Percentiles rank a stretch among this genome's conserved stretches.
Conservation (phyloP, 1,284 basidiomycete genomes). For the Volvariella volvacea region DNA sequence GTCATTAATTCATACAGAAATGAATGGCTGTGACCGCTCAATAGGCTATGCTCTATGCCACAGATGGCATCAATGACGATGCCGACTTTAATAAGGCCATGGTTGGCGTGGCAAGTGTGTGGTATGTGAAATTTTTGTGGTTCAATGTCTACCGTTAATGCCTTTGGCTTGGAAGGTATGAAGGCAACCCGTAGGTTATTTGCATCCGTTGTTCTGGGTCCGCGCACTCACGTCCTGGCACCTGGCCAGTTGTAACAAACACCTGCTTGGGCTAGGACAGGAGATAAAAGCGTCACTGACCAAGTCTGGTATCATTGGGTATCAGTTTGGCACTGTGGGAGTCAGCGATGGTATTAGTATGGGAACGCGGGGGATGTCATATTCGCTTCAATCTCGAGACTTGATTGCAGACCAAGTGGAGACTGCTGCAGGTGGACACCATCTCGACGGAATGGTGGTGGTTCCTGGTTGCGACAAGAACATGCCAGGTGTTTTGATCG, state of each 20-base stretch:
- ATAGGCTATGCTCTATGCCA: constrained; percentile 95
- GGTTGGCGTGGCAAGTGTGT: constrained; percentile 93
- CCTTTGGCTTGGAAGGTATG: constrained; percentile 53
- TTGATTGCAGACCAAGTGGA: constrained; percentile 97
- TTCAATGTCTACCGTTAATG: no score
- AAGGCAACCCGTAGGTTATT: constrained; percentile 75
- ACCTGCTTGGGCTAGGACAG: constrained; percentile 85
- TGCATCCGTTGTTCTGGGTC: not conserved
- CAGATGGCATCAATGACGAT: constrained; percentile 76
- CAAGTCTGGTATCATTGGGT: constrained; percentile 78
- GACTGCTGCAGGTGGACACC: constrained; percentile 94
- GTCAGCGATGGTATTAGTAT: constrained; percentile 98
- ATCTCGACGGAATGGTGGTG: constrained; percentile 97
- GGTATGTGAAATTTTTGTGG: constrained; percentile 39
- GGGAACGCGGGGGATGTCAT: constrained; percentile 90
- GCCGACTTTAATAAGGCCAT: constrained; percentile 89
- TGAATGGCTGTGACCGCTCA: constrained; percentile 6
- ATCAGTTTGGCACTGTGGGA: constrained; percentile 96
- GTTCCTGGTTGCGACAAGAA: constrained; percentile 98
- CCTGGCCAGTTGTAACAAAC: constrained; percentile 76
- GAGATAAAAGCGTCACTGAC: constrained; percentile 78
- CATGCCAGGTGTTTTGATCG: constrained; percentile 95
- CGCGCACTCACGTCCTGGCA: constrained; percentile 3
- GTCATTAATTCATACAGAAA: constrained; percentile 6
- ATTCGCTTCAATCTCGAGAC: constrained; percentile 93